These are phyloP conservation scores for Epithemia pelagica DNA, from an alignment of 108 stramenopile species.

Conservation along the genomic window DNA sequence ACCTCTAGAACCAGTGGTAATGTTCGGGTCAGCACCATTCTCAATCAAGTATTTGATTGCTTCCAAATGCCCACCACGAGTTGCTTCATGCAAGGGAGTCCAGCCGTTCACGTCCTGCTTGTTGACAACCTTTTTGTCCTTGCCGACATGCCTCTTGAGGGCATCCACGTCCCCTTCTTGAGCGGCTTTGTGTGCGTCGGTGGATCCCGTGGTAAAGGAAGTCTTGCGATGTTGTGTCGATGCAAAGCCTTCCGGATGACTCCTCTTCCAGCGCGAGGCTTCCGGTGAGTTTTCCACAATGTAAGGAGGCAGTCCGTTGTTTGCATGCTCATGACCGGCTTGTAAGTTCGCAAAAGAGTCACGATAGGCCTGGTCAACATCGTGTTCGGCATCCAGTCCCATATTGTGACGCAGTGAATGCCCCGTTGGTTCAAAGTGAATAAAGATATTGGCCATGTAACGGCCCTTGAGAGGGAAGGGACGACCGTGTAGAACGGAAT, in stretches of 20 bases:
- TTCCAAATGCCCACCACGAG: constrained; percentile 64
- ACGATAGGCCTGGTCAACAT: constrained; percentile 46
- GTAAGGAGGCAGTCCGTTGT: constrained; percentile 62
- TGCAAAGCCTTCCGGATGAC: constrained; percentile 32
- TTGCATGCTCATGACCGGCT: constrained; percentile 62
- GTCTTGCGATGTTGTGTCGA: constrained; percentile 10
- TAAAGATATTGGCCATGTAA: constrained; percentile 81
- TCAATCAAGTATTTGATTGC: constrained; percentile 61
- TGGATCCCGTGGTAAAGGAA: constrained; percentile 51
- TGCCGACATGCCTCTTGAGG: constrained; percentile 34
- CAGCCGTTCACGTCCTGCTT: constrained; percentile 81
- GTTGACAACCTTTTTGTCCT: constrained; percentile 46
- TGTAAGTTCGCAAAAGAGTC: constrained; percentile 24
- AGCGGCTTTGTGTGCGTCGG: constrained; percentile 61
- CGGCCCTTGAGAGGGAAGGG: constrained; percentile 80
- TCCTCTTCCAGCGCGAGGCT: constrained; percentile 47
- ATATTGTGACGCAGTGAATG: constrained; percentile 71
- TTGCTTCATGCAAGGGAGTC: constrained; percentile 78
- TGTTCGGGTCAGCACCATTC: constrained; percentile 70
- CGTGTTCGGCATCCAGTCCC: constrained; percentile 33
- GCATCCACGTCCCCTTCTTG: constrained; percentile 47
- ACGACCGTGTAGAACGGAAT: constrained; percentile 81
- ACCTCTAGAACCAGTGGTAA: constrained; percentile 38
- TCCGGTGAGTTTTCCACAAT: constrained; percentile 55
- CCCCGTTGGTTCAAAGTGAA: constrained; percentile 74